phyloP scores from a whole-genome alignment of 2,329 filamentous ascomycete species.

The Sphaceloma murrayae region DNA sequence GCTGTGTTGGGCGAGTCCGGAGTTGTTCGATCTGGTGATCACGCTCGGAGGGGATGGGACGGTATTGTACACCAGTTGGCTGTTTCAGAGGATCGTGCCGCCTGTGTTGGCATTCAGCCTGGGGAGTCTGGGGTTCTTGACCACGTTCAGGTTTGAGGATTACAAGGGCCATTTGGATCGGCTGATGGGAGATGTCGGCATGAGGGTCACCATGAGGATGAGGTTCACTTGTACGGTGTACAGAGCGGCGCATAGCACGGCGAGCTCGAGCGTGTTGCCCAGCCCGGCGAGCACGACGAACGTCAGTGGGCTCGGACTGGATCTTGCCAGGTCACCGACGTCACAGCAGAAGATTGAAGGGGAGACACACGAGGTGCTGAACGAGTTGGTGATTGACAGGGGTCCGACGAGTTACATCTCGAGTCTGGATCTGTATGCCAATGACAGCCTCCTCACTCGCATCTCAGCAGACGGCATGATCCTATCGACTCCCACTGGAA shows the following conservation, averaged over 20 bases:
- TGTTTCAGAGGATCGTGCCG: slow-evolving; percentile 83
- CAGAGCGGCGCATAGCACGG: slow-evolving; percentile 43
- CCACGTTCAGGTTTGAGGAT: slow-evolving; percentile 75
- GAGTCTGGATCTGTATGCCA: slow-evolving; percentile 90
- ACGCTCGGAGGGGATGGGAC: slow-evolving; percentile 82
- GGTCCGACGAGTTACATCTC: slow-evolving; percentile 95
- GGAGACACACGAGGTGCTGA: slow-evolving; percentile 95
- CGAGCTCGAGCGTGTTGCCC: slow-evolving; percentile 25
- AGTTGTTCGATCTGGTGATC: slow-evolving; percentile 89
- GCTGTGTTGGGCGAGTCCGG: slow-evolving; percentile 84
- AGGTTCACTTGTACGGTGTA: slow-evolving; percentile 97
- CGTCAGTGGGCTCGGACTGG: slow-evolving; percentile 7
- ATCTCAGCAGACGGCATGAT: slow-evolving; percentile 97
- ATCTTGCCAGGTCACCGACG: slow-evolving; percentile 31
- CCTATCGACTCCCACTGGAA: slow-evolving; percentile 86
- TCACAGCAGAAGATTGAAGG: slow-evolving; percentile 59
- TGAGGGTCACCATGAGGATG: slow-evolving; percentile 97
- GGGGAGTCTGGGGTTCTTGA: slow-evolving; percentile 79
- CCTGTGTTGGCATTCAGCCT: slow-evolving; percentile 77
- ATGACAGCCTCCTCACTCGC: slow-evolving; percentile 87
- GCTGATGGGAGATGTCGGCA: slow-evolving; percentile 81
- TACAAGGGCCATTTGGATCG: slow-evolving; percentile 81
- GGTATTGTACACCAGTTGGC: slow-evolving; percentile 79
- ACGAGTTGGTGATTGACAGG: slow-evolving; percentile 96
- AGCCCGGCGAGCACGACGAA: slow-evolving; percentile 24